Base-by-base conservation (phyloP, 805 yeast genomes). In the Saccharomycopsis oosterbeekiorum region DNA sequence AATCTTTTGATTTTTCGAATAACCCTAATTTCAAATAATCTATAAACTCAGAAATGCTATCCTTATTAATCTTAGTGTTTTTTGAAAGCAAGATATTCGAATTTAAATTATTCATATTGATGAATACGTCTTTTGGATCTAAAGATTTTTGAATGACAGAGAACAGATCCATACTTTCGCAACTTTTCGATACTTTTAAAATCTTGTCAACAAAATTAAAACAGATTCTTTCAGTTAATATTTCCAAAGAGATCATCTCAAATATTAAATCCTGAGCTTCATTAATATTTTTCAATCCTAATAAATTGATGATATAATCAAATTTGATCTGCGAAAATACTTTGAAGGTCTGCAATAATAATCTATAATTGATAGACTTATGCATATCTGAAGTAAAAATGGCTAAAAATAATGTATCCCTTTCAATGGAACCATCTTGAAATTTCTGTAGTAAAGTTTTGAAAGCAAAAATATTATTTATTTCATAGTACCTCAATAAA, bases 261-360 rank as follows among this genome's bases (percentile, higher is more conserved):
- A 62, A 59, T n/a, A 59, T 40, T 21, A 62, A 40, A 10, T 59
- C 59, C 39, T 62, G 60, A 29, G 59, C 42, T 24, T 56, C 55
- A 12, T n/a, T 15, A 9, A 24, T 40, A 43, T 55, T 36, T 2
- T 56, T 10, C 10, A 62, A 37, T 12, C 29, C 39, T 24, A 62
- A 41, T 4, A 57, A 29, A 14, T 54, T 15, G 34, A 17, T 43
- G 10, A 62, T 47, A 26, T 42, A 59, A 24, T 53, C 56, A 24
- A 59, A 34, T 14, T 11, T 57, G 9, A 62, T 24, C n/a, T 42
- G 19, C 3, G 39, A 57, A 34, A 59, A 62, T 3, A 60, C 54
- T 41, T 59, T 62, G 43, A 56, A 59, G 19, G 58, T 55, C 37
- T 59, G 51, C n/a, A 24, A 21, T 10, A 59, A 29, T 5, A 59